A percentile compares a stretch with the other conserved stretches of the same genome.
phyloP scores from a whole-genome alignment of 1,284 basidiomycete genomes.

The Athelia psychrophila region DNA sequence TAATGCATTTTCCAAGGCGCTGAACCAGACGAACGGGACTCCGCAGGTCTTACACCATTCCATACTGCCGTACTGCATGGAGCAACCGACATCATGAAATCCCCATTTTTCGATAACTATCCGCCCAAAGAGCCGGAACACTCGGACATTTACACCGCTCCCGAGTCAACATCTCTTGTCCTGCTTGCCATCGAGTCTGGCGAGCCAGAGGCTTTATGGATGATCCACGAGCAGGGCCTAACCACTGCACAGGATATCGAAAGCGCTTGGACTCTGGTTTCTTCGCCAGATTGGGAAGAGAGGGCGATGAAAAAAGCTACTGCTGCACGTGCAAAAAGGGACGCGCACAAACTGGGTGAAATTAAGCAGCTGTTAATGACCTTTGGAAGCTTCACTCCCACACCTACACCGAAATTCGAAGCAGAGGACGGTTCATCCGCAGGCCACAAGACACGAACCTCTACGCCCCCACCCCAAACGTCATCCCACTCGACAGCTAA shows the following conservation, averaged over 20 bases:
- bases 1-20: conserved; percentile 46
- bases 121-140: conserved; percentile 50
- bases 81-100: conserved; percentile 43
- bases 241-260: conserved; percentile 45
- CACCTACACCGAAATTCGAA: conserved; percentile 34
- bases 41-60: conserved; percentile 54
- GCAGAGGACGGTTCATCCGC: conserved; percentile 7
- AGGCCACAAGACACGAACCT: too few species aligned
- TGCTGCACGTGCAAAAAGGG: conserved; percentile 20
- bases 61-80: conserved; percentile 60
- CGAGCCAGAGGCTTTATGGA: conserved; percentile 60
- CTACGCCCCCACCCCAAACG: too few species aligned
- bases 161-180: conserved; percentile 41
- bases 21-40: conserved; percentile 66
- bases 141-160: conserved; percentile 41
- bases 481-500: too few species aligned
- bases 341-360: conserved; percentile 42
- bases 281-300: conserved; percentile 31
- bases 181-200: conserved; percentile 54
- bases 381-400: conserved; percentile 50
- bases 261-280: conserved; percentile 47
- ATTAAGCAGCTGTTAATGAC: conserved; percentile 51
- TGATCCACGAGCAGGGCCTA: conserved; percentile 56
- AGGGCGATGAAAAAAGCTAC: conserved; percentile 21
- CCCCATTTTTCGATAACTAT: conserved; percentile 56